Percentiles rank a stretch among this genome's conserved stretches.
Evolutionary conservation across 805 yeast genomes (phyloP).

Genomic region (Candida hungchunana): DNA sequence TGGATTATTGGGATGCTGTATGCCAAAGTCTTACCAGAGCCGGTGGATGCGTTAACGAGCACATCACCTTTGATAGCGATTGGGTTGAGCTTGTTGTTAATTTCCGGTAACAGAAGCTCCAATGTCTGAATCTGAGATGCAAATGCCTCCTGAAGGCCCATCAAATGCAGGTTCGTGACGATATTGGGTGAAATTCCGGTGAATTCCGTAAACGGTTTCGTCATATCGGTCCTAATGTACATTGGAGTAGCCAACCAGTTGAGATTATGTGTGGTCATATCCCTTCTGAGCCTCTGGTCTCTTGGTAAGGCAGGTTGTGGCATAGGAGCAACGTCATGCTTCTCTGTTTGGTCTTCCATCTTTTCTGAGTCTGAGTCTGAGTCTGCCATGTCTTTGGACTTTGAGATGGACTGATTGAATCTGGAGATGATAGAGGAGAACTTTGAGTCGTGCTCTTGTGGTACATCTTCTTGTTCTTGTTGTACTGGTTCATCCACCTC

Average conservation of each 20-base stretch:
- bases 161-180: conserved; percentile 40
- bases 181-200: conserved; percentile 38
- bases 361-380: conserved; percentile 22
- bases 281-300: conserved; percentile 39
- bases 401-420: conserved; percentile 41
- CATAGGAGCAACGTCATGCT: conserved; percentile 57
- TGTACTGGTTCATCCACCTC: too few relatives aligned
- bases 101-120: conserved; percentile 44
- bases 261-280: conserved; percentile 34
- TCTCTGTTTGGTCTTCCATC: conserved; percentile 27
- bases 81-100: conserved; percentile 28
- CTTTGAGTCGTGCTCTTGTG: conserved; percentile 32
- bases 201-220: conserved; percentile 48
- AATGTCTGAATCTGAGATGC: conserved; percentile 73
- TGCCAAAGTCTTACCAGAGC: conserved; percentile 93
- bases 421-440: conserved; percentile 50
- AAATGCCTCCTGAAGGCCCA: conserved; percentile 56
- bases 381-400: conserved; percentile 11
- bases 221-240: conserved; percentile 45
- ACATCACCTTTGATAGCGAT: conserved; percentile 55
- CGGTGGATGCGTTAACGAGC: conserved; percentile 90
- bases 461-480: conserved; percentile 18
- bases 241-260: conserved; percentile 69
- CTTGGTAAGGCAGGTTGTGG: conserved; percentile 79
- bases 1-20: conserved; percentile 82